A percentile compares a stretch with the other conserved stretches of the same genome.
These are phyloP conservation scores for Boehmeria nivea DNA, from an alignment of 306 rosid species.

Conservation along the genomic window DNA sequence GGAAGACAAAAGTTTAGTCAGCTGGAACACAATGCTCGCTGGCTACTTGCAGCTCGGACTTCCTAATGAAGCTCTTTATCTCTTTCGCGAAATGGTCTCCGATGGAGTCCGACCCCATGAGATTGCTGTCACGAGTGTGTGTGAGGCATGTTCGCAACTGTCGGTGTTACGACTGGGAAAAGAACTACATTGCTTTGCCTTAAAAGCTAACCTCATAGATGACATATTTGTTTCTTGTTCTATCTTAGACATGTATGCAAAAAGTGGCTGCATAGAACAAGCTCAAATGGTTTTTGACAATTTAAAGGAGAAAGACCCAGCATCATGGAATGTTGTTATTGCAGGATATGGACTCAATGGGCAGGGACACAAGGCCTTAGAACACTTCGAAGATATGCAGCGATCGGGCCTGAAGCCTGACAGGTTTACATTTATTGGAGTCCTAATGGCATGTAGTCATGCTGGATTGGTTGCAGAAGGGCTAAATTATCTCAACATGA, in stretches of 20 bases:
- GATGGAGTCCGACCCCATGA: constrained; percentile 37
- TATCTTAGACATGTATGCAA: constrained; percentile 77
- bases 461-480: constrained; percentile 67
- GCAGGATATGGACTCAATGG: constrained; percentile 80
- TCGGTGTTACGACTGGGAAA: constrained; percentile 60
- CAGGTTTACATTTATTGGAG: constrained; percentile 62
- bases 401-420: constrained; percentile 46
- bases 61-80: constrained; percentile 54
- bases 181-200: constrained; percentile 61
- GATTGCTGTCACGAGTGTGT: constrained; percentile 38
- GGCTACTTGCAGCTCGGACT: constrained; percentile 59
- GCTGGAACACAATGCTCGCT: constrained; percentile 67
- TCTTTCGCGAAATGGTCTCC: constrained; percentile 55
- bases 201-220: constrained; percentile 38
- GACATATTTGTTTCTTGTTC: constrained; percentile 64
- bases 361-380: constrained; percentile 54
- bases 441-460: constrained; percentile 75
- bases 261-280: constrained; percentile 66
- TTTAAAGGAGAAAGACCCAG: constrained; percentile 41
- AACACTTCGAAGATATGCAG: constrained; percentile 62
- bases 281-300: constrained; percentile 48
- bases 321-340: constrained; percentile 71
- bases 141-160: constrained; percentile 70
- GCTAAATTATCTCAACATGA: constrained; percentile 42
- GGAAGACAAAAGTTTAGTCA: constrained; percentile 37